Base-by-base conservation (phyloP, 306 rosid species). In the Begonia loranthoides region DNA sequence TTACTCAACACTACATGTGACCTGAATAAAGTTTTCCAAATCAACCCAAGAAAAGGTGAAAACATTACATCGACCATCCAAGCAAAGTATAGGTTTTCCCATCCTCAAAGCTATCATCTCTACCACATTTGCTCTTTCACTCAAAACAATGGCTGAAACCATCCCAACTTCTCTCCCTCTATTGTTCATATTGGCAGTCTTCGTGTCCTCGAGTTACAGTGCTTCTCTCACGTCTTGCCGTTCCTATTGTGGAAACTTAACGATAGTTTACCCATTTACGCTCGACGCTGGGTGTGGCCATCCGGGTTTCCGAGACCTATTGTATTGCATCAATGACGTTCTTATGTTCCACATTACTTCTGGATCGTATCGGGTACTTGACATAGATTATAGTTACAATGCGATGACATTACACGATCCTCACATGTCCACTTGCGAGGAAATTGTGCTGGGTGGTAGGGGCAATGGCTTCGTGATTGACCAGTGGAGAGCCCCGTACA, bases 321-420 rank as follows among this genome's bases (percentile, higher is more conserved):
- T 92, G 5, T 92, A 62, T 58, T 92, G 99, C 75, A 80, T 92
- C 50, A 92, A 92, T 63, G 79, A 83, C 12, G 87, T 83, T 12
- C 84, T 92, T 15, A 92, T 92, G 96, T 78, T 83, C 69, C 99
- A 92, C 70, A 53, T 92, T 2, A 63, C 60, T 59, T 92, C 96
- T 13, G 99, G 99, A 2, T 86, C 99, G 33, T 92, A 92, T 69
- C 66, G 88, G 15, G 99, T 92, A 12, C 56, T 83, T 3, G 84
- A 86, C 60, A 92, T 92, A 17, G 99, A 92, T 70, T 92, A 92
- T n/a, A 93, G 94, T 8, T 92, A 86, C 49, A 74, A 79, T 55
- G 59, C 96, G 24, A 70, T 92, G 51, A 92, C 99, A 0, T 75
- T 92, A 2, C 94, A 83, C 45, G 99, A 92, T 19, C 96, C 99